Evolutionary conservation across 352 stramenopile genomes (phyloP).

Genomic region (Aphanomyces invadans): DNA sequence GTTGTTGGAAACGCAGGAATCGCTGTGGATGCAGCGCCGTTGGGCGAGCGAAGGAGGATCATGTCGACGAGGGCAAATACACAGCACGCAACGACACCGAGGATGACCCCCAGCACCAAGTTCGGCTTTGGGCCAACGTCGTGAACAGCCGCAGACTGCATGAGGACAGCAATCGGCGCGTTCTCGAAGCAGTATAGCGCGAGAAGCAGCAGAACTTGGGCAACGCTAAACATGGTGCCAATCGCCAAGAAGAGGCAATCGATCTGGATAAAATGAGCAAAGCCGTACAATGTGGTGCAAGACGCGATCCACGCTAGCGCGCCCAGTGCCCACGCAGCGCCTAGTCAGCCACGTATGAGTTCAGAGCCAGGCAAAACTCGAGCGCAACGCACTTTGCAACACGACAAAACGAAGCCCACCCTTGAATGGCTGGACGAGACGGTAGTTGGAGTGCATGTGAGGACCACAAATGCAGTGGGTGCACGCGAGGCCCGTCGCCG

Average conservation of each 20-base stretch:
- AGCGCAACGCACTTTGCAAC: constrained; percentile 29
- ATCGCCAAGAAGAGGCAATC: constrained; percentile 38
- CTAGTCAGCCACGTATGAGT: neutral
- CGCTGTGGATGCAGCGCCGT: too few relatives aligned
- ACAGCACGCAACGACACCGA: constrained; percentile 36
- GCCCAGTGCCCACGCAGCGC: constrained; percentile 43
- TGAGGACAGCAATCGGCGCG: too few relatives aligned
- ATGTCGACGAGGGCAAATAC: constrained; percentile 49
- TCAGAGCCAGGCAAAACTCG: neutral
- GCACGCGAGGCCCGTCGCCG: constrained; percentile 34
- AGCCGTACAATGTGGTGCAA: constrained; percentile 43
- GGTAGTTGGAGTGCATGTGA: constrained; percentile 34
- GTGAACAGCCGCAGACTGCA: neutral
- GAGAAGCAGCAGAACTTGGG: constrained; percentile 35
- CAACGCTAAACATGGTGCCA: constrained; percentile 35
- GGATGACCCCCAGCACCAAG: constrained; percentile 33
- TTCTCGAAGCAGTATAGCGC: constrained; percentile 37
- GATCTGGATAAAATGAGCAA: constrained; percentile 38
- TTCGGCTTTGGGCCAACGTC: neutral
- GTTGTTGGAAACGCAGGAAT: constrained; percentile 44
- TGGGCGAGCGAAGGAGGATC: constrained; percentile 36
- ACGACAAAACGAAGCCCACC: constrained; percentile 44
- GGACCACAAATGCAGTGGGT: constrained; percentile 36
- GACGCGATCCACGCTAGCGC: constrained; percentile 35
- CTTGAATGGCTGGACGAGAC: constrained; percentile 40